Base-by-base conservation (phyloP, 805 yeast species). In the Nakazawaea populi region DNA sequence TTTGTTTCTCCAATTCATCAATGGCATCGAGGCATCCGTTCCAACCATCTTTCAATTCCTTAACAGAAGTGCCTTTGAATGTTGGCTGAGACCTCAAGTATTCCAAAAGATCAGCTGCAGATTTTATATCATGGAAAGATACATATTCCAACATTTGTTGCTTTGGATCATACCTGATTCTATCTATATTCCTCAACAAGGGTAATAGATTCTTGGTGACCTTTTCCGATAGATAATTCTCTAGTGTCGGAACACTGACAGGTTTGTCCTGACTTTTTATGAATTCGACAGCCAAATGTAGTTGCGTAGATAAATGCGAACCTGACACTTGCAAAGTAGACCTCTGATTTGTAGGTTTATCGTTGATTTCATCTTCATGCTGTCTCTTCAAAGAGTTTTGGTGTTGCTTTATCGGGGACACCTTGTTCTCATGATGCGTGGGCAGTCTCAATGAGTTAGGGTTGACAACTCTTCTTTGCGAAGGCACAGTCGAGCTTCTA, bases 211-310 rank as follows among this genome's bases (percentile, higher is more conserved):
- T 85, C 6, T 72, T 66, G 49, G 79, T 79, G 12, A 87, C 79
- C 47, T 78, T 82, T 30, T 76, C 75, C 29, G 80, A 81, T 55
- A 94, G 68, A 60, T 88, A 85, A 42, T 80, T 76, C 60, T 83
- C 82, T 43, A 92, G 68, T 51, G 85, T 86, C 30, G 74, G 71
- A 5, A 89, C 75, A 5, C 80, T 67, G 1, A 91, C 83, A 0
- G 97, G 89, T 28, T 75, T 67, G 56, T 88, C 96, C 51, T 80
- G 75, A 46, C 70, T 56, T 62, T 89, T 91, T 54, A 94, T 83
- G 63, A 82, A 87, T 63, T 94, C 98, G 18, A 94, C 94, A 1
- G 98, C 97, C 63, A 90, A 80, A 61, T 89, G 84, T 49, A 94
- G 74, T 64, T 89, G 89, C 4, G 97, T 91, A 4, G 96, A 87